phyloP scores from a whole-genome alignment of 2,329 filamentous ascomycete genomes.

The Colletotrichum sp. region DNA sequence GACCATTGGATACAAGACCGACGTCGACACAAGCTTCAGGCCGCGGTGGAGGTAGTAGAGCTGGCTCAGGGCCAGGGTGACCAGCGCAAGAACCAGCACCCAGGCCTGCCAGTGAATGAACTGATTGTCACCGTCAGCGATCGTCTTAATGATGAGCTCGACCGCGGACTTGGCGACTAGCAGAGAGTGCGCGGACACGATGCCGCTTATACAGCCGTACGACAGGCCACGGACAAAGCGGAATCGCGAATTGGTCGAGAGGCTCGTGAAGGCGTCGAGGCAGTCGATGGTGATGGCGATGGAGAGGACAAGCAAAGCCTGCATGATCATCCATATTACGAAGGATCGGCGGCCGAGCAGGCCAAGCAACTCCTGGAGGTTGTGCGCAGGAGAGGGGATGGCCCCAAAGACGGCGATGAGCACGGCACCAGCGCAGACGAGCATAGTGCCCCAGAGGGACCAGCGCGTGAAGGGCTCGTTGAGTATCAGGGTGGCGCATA shows the following conservation, averaged over 20 bases:
- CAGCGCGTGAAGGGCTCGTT: conserved; percentile 93
- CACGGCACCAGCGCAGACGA: conserved; percentile 88
- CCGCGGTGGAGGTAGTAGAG: conserved; percentile 95
- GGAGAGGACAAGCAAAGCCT: conserved; percentile 72
- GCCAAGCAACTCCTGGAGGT: conserved; percentile 77
- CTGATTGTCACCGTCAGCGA: conserved; percentile 86
- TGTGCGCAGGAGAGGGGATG: conserved; percentile 91
- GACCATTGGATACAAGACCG: conserved; percentile 93
- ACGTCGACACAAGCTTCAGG: conserved; percentile 93
- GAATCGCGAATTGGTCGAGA: conserved; percentile 68
- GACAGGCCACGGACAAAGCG: conserved; percentile 82
- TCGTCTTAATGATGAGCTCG: conserved; percentile 86
- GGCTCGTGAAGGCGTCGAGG: conserved; percentile 53
- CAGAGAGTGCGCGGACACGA: conserved; percentile 90
- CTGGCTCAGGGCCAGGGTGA: conserved; percentile 84
- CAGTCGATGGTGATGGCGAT: conserved; percentile 70
- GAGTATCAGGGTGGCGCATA: conserved; percentile 92
- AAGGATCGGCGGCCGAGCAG: conserved; percentile 79
- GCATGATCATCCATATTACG: conserved; percentile 86
- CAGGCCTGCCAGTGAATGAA: conserved; percentile 96
- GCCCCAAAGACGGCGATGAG: conserved; percentile 94
- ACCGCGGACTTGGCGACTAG: conserved; percentile 96
- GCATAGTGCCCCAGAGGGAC: conserved; percentile 87
- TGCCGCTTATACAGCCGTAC: conserved; percentile 90
- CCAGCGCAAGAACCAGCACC: conserved; percentile 83